Evolutionary conservation across 345 rosid species (phyloP), one percentile per base, ranked within the genome.

Genomic region (Eucalyptus dawsonii): DNA sequence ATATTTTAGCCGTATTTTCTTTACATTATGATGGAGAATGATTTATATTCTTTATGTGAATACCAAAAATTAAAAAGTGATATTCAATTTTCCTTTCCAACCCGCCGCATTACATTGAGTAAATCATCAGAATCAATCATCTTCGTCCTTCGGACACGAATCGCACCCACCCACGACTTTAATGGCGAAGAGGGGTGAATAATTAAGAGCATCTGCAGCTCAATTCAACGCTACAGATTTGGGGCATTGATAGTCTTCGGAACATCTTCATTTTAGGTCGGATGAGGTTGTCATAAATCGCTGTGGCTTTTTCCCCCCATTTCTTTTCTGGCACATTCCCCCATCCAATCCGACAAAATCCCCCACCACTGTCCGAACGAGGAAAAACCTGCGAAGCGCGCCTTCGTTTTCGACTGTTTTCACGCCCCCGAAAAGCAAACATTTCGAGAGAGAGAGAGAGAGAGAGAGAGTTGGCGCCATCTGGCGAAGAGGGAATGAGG

Each of bases 71-170:
- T 7, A 4, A 14, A 29, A 65, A 65, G 14, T 2, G 10, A 4
- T n/a, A 65, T 2, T 29, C 37, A 31, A 31, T 8, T 69, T 69
- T 34, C 2, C 11, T 69, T 17, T 69, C 0, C 24, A 34, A 9
- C 0, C 12, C 0, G 14, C 4, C 4, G 14, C 25, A 16, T 69
- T 1, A 34, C 24, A 6, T 1, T 0, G 14, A 19, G 13, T 17
- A 1, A 34, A 69, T 69, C 24, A 34, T 21, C 0, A 5, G 21
- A 2, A 6, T 69, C 80, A 9, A 9, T 9, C 44, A 5, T 69
- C 12, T 69, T 34, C 2, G 10, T 69, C 80, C 80, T 69, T 31
- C 4, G 12, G 24, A 9, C 42, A 34, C 6, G 25, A 34, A 69
- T 69, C 24, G 81, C 3, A 7, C 40, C 12, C 6, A 16, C 22